Conservation (phyloP, 495 filamentous ascomycete species). For the Thermothielavioides terrestris region DNA sequence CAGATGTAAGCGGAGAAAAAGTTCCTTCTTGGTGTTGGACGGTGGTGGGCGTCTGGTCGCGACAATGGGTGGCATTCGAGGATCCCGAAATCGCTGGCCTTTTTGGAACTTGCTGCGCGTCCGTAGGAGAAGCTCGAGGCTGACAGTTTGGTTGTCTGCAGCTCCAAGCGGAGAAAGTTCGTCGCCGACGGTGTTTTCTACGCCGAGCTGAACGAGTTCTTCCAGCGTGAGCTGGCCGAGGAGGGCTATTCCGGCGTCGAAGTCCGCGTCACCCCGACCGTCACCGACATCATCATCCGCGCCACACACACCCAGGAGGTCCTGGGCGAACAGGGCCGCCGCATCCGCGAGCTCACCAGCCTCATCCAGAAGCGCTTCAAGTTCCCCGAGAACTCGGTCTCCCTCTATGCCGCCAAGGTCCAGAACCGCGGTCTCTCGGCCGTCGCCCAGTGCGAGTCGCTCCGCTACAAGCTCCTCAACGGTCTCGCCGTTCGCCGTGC, state of each 20-base stretch:
- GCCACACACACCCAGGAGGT: constrained; percentile 99
- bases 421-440: constrained; percentile 99
- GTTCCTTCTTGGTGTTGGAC: not conserved
- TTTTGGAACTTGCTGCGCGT: not conserved
- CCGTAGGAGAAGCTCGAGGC: constrained; percentile 1
- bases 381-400: constrained; percentile 99
- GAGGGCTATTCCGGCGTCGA: constrained; percentile 99
- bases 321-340: constrained; percentile 97
- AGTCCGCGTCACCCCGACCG: constrained; percentile 98
- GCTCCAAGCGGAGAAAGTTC: constrained; percentile 99
- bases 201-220: constrained; percentile 99
- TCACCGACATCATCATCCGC: constrained; percentile 99
- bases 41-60: not conserved
- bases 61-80: too few species aligned
- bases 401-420: constrained; percentile 98
- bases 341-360: constrained; percentile 98
- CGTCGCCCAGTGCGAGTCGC: constrained; percentile 99
- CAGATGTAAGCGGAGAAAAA: constrained; percentile 44
- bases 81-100: not conserved
- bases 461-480: constrained; percentile 99
- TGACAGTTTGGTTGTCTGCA: constrained; percentile 24
- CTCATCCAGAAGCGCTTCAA: constrained; percentile 99
- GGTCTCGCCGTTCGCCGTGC: constrained; percentile 94
- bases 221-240: constrained; percentile 99
- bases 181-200: constrained; percentile 99